Evolutionary conservation across 2,329 filamentous ascomycete genomes (phyloP).

Genomic region (Alternaria sp.): DNA sequence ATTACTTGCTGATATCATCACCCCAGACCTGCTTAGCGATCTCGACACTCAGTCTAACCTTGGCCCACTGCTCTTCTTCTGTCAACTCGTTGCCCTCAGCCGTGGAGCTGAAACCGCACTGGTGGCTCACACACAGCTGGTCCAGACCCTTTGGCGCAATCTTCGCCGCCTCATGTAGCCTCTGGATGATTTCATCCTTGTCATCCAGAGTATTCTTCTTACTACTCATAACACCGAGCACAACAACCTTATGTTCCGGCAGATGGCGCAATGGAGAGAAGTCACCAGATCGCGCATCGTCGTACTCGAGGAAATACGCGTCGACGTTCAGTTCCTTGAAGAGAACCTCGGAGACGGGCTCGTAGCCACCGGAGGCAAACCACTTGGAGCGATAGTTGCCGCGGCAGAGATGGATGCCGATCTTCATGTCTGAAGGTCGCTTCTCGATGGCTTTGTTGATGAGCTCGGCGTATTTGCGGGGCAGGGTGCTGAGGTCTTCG

Average conservation of each 20-base stretch:
- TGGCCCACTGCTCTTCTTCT: constrained; percentile 67
- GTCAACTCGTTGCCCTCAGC: constrained; percentile 65
- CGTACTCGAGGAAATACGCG: constrained; percentile 68
- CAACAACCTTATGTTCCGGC: constrained; percentile 64
- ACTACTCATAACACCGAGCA: constrained; percentile 64
- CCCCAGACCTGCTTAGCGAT: constrained; percentile 68
- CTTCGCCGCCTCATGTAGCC: constrained; percentile 50
- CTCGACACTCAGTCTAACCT: constrained; percentile 63
- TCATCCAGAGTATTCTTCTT: constrained; percentile 68
- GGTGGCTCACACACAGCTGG: constrained; percentile 65
- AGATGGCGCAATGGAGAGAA: constrained; percentile 65
- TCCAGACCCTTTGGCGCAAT: constrained; percentile 63
- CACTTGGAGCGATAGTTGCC: constrained; percentile 67
- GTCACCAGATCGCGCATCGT: constrained; percentile 65
- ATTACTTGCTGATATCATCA: constrained; percentile 52
- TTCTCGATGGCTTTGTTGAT: constrained; percentile 65
- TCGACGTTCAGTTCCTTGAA: constrained; percentile 67
- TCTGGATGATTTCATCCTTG: constrained; percentile 52
- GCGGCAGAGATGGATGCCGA: constrained; percentile 66
- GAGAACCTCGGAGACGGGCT: constrained; percentile 66
- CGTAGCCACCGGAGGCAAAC: constrained; percentile 68
- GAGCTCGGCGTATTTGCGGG: constrained; percentile 62
- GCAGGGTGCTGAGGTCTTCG: constrained; percentile 59
- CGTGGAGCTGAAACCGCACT: constrained; percentile 67
- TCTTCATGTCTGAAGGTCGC: constrained; percentile 63